Evolutionary conservation across 108 stramenopile species (phyloP), one percentile per base, ranked within the genome.

Genomic region (Stephanodiscus minutulus): DNA sequence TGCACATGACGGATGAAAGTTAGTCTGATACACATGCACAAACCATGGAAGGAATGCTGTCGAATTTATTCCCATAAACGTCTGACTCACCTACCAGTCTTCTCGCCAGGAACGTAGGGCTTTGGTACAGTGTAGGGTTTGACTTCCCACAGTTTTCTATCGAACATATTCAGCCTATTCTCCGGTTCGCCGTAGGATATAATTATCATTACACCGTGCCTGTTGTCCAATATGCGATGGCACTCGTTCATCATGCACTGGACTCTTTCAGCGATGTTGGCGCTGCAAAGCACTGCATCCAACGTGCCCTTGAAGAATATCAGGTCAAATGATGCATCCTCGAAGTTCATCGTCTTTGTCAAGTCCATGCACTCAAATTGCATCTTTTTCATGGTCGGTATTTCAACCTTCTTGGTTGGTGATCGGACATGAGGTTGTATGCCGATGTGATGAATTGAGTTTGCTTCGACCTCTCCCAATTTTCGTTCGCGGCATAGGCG

Each of bases 231-330:
- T 6, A 88, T 71, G 9, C 90, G 82, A 31, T 63, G 62, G 49
- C 82, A 83, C 53, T 91, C 87, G 31, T 64, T 41, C 15, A 88
- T 73, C 54, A 87, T 74, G 0, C 44, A 57, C 31, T 61, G 53
- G 13, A 76, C 81, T 22, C 67, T 70, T 13, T 61, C 46, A 1
- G 70, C n/a, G 37, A 56, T 21, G 46, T 73, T 73, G 22, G 44
- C 7, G 59, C 75, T 65, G 44, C 85, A 86, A 8, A 92, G 72
- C 35, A 92, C 68, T 8, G 88, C 85, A 65, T 92, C 91, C 46
- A 92, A 76, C 0, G 82, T 77, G 37, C 81, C 91, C 71, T 92
- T 92, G 81, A 84, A 87, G 31, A 92, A 55, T 50, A 92, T 85
- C 71, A 89, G 56, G 56, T 92, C 91, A 66, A 89, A 88, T 5